Evolutionary conservation across 495 filamentous ascomycete species (phyloP).

Genomic region (Hypoxylon lenormandii): DNA sequence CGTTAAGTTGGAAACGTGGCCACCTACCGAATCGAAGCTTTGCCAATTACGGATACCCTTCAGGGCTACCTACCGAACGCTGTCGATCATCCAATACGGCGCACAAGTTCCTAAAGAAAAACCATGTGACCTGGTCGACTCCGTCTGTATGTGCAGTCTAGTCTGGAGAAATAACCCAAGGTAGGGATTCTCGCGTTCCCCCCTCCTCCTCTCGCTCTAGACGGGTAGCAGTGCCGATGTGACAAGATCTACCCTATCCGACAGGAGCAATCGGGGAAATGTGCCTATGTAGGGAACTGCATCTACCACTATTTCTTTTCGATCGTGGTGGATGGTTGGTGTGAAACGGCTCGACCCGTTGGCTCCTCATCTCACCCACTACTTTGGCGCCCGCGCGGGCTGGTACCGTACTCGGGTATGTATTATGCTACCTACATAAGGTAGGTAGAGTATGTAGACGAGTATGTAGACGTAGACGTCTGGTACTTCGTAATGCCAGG

Average conservation of each 20-base stretch:
- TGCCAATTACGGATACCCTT: conserved; percentile 27
- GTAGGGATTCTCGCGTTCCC: conserved; percentile 19
- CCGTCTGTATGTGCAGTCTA: neutral
- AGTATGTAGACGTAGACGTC: conserved; percentile 23
- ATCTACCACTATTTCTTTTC: conserved; percentile 26
- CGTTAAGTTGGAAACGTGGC: conserved; percentile 12
- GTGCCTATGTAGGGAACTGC: conserved; percentile 42
- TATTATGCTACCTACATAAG: too few species aligned
- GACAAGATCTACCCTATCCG: conserved; percentile 46
- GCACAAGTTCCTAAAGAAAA: conserved; percentile 14
- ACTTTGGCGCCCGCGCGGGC: conserved; percentile 31
- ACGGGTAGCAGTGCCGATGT: conserved; percentile 47
- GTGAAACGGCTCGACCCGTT: conserved; percentile 44
- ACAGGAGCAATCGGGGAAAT: conserved; percentile 41
- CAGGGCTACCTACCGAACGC: conserved; percentile 4
- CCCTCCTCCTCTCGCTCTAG: conserved; percentile 16
- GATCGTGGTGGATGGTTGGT: conserved; percentile 39
- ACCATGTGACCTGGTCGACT: conserved; percentile 37
- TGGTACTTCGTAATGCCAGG: conserved; percentile 48
- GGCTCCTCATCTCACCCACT: conserved; percentile 41
- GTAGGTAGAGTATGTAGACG: too few species aligned
- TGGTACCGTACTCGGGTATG: conserved; percentile 36
- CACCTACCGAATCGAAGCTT: conserved; percentile 19
- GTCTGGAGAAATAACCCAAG: conserved; percentile 25
- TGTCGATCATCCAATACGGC: conserved; percentile 20